Base-by-base conservation (phyloP, 2,329 filamentous ascomycete species). In the Hypoxylon rubiginosum region DNA sequence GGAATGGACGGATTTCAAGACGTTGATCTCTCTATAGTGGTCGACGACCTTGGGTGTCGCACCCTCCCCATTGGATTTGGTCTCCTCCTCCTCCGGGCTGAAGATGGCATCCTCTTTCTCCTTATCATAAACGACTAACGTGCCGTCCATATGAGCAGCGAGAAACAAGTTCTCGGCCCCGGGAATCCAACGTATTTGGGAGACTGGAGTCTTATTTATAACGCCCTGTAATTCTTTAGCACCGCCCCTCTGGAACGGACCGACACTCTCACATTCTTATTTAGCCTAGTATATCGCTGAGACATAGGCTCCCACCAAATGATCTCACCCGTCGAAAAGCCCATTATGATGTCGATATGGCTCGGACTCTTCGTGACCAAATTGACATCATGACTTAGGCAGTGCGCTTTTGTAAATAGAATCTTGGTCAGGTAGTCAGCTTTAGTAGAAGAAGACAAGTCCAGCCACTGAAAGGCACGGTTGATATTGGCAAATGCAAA, bases 271-370 rank as follows among this genome's bases (percentile, higher is more conserved):
- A 92, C 91, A 78, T 98, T 98, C 82, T 99, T 99, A 77, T 99
- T 99, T 74, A 99, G 85, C 19, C 96, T 90, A 2, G 93, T 92
- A 79, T 99, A 99, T 77, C 97, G 94, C 74, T 98, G 95, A 41
- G 94, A 95, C 74, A 97, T 92, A 10, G 96, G 94, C 79, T 99
- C 96, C 84, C 96, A 98, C 96, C 96, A 99, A 67, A 99, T 95
- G 51, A 99, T 94, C 78, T 99, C 96, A 41, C 94, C 94, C 0
- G 94, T 97, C 6, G 95, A 97, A 75, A 97, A 98, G 0, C 96
- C 96, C 89, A 99, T 92, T 62, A 97, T 90, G 19, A 99, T 85
- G 77, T 99, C 96, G 45, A 99, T 85, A 75, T 98, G 95, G 4
- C 86, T 89, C 3, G 86, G 77, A 54, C 88, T 90, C 79, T 95